phyloP scores from a whole-genome alignment of 345 rosid genomes.

The Cardamine occulta region DNA sequence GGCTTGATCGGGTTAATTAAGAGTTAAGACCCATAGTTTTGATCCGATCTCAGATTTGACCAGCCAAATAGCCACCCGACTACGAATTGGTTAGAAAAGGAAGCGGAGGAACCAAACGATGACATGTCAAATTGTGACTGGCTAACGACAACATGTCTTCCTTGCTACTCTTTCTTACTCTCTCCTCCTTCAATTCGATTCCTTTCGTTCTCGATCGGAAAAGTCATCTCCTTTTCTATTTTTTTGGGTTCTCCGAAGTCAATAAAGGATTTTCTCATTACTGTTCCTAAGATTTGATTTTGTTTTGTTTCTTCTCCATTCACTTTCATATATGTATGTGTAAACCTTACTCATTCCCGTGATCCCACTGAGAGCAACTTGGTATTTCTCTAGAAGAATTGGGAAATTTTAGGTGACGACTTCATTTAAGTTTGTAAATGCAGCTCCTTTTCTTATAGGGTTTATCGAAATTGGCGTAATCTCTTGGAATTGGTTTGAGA shows the following conservation, averaged over 20 bases:
- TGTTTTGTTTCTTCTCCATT: background rate
- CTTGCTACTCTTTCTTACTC: slow-evolving; percentile 16
- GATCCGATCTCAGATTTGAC: slow-evolving; percentile 13
- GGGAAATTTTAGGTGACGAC: background rate
- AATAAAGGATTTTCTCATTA: slow-evolving; percentile 3
- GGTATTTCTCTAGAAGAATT: slow-evolving; percentile 27
- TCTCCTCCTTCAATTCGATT: slow-evolving; percentile 22
- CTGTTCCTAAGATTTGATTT: background rate
- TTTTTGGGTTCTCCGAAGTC: slow-evolving; percentile 16
- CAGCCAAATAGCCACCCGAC: background rate
- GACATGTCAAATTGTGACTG: slow-evolving; percentile 26
- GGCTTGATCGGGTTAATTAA: background rate
- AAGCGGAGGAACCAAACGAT: slow-evolving; percentile 25
- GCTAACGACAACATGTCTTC: slow-evolving; percentile 20
- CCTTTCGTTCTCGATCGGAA: slow-evolving; percentile 43
- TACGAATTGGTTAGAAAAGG: background rate
- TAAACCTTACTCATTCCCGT: slow-evolving; percentile 30
- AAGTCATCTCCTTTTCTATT: slow-evolving; percentile 21
- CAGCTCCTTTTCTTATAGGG: slow-evolving; percentile 26
- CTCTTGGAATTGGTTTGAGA: slow-evolving; percentile 24
- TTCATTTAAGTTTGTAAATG: slow-evolving; percentile 27
- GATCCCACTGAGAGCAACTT: slow-evolving; percentile 31
- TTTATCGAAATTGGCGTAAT: slow-evolving; percentile 8
- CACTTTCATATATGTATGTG: background rate
- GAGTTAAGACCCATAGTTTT: background rate